These are phyloP conservation scores for Phaeosphaeria sp. DNA, from an alignment of 2,329 filamentous ascomycete species.

Conservation along the genomic window DNA sequence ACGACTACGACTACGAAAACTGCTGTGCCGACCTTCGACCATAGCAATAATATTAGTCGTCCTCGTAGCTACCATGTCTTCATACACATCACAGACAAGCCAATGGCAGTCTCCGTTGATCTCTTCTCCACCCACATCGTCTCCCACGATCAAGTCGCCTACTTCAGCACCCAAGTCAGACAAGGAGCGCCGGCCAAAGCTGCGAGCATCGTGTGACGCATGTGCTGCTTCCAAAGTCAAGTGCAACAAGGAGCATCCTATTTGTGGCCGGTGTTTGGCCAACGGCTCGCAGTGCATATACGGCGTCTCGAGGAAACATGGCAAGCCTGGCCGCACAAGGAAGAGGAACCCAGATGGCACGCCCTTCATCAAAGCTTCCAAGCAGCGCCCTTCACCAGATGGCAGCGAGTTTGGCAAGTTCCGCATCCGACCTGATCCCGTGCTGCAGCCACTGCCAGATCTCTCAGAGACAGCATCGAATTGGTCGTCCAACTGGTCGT, in stretches of 20 bases:
- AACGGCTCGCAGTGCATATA: constrained; percentile 41
- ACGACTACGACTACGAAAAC: not conserved
- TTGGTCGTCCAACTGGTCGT: constrained; percentile 34
- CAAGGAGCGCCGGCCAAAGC: constrained; percentile 35
- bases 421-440: constrained; percentile 29
- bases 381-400: constrained; percentile 38
- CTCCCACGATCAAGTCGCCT: constrained; percentile 12
- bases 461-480: constrained; percentile 20
- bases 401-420: constrained; percentile 38
- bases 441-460: constrained; percentile 23
- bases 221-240: constrained; percentile 49
- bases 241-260: constrained; percentile 45
- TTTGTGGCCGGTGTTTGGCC: constrained; percentile 38
- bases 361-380: constrained; percentile 36
- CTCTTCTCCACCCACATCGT: constrained; percentile 15
- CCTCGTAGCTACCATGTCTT: constrained; percentile 26
- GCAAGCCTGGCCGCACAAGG: constrained; percentile 40
- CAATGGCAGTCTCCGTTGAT: constrained; percentile 30
- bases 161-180: constrained; percentile 27
- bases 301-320: constrained; percentile 44
- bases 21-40: not conserved
- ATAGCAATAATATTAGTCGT: constrained; percentile 6
- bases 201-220: constrained; percentile 45
- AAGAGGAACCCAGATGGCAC: constrained; percentile 43
- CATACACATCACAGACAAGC: constrained; percentile 20